A percentile compares a stretch with the other conserved stretches of the same genome.
phyloP scores from a whole-genome alignment of 352 stramenopile species.

The Phytophthora sp. region DNA sequence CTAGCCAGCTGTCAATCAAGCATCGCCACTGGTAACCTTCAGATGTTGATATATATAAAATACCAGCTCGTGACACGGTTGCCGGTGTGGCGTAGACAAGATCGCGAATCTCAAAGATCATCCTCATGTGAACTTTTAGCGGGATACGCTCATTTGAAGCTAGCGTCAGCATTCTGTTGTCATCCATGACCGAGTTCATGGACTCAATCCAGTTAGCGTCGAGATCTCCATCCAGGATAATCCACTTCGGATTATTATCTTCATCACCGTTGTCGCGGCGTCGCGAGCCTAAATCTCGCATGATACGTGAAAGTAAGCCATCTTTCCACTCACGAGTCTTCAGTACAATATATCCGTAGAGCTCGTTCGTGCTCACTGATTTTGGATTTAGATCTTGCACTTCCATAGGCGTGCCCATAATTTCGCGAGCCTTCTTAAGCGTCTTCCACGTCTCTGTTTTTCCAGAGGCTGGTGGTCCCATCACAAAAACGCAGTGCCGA shows the following conservation, averaged over 20 bases:
- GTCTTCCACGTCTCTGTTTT: constrained; percentile 98
- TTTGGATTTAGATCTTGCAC: constrained; percentile 96
- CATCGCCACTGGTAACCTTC: constrained; percentile 95
- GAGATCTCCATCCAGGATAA: constrained; percentile 96
- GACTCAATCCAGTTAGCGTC: constrained; percentile 98
- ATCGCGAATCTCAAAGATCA: constrained; percentile 98
- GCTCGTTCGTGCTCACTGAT: constrained; percentile 94
- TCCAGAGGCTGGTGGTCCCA: constrained; percentile 93
- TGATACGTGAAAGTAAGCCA: constrained; percentile 94
- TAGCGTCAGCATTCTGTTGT: constrained; percentile 97
- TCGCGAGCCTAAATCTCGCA: constrained; percentile 94
- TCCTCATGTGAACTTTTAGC: constrained; percentile 95
- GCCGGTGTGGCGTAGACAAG: constrained; percentile 95
- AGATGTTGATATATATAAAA: constrained; percentile 96
- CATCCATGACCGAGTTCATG: constrained; percentile 98
- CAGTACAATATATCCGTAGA: constrained; percentile 96
- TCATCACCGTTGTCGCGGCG: constrained; percentile 89
- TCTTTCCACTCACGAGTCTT: constrained; percentile 97
- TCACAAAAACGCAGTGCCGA: constrained; percentile 97
- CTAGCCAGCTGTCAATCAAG: constrained; percentile 94
- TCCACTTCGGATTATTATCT: constrained; percentile 96
- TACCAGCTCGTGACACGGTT: constrained; percentile 95
- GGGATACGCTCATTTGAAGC: constrained; percentile 97
- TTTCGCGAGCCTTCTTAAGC: constrained; percentile 85
- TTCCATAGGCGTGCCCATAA: constrained; percentile 90